These are phyloP conservation scores for Jacaranda copaia DNA, from an alignment of 257 asterid genomes.

Conservation along the genomic window DNA sequence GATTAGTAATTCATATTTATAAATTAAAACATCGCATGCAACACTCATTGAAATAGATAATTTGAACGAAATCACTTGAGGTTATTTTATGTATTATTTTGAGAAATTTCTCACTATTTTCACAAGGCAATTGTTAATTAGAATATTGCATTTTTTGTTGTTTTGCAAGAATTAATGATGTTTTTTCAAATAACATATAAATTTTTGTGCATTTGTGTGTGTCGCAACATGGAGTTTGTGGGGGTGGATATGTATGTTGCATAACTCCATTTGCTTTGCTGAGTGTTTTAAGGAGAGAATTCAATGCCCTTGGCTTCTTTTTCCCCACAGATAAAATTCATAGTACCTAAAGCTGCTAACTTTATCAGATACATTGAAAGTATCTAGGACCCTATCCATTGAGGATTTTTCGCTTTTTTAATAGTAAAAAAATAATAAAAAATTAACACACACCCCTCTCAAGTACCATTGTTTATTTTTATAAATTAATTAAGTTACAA, in stretches of 20 bases:
- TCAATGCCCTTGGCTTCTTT: conserved; percentile 55
- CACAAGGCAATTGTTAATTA: neutral
- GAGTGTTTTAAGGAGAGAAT: conserved; percentile 45
- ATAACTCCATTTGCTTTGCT: conserved; percentile 25
- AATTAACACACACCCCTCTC: neutral
- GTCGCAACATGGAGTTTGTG: conserved; percentile 27
- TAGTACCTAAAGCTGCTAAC: conserved; percentile 49
- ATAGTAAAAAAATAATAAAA: neutral
- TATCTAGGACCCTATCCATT: conserved; percentile 51
- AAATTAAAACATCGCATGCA: too few relatives aligned
- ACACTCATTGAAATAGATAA: too few relatives aligned
- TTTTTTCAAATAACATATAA: neutral
- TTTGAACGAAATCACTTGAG: too few relatives aligned
- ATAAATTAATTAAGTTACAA: too few relatives aligned
- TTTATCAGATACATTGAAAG: conserved; percentile 52
- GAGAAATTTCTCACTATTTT: neutral
- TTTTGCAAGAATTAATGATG: neutral
- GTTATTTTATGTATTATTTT: conserved; percentile 6
- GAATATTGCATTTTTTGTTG: too few relatives aligned
- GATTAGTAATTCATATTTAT: too few relatives aligned
- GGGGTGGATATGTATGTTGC: conserved; percentile 42
- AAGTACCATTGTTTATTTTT: neutral
- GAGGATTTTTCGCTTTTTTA: conserved; percentile 40
- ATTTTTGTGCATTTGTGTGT: conserved; percentile 10
- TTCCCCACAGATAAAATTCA: conserved; percentile 46